These are phyloP conservation scores for Lactifluus piperatus DNA, from an alignment of 768 basidiomycete species.

Conservation along the genomic window DNA sequence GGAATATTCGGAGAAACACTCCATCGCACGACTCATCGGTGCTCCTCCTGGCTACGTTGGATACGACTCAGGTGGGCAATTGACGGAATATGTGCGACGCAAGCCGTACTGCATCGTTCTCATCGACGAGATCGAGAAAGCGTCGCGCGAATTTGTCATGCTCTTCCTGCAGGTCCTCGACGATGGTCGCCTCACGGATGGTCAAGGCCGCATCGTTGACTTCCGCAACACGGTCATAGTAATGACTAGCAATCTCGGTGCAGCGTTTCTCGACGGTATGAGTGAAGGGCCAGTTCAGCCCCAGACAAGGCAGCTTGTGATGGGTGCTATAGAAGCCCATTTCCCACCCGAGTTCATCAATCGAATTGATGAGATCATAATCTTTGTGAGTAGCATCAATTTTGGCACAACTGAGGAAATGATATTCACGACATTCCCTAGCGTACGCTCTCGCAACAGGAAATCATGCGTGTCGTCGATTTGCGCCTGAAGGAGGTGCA, in stretches of 20 bases:
- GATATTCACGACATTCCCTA: slow-evolving; percentile 33
- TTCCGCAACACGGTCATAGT: slow-evolving; percentile 91
- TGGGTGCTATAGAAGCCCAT: slow-evolving; percentile 70
- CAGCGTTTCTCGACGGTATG: slow-evolving; percentile 66
- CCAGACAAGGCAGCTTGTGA: slow-evolving; percentile 56
- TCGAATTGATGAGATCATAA: slow-evolving; percentile 77
- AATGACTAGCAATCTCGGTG: slow-evolving; percentile 90
- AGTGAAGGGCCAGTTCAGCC: slow-evolving; percentile 58
- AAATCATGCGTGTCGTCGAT: slow-evolving; percentile 82
- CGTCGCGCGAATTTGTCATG: slow-evolving; percentile 59
- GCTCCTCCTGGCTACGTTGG: slow-evolving; percentile 89
- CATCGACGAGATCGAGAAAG: slow-evolving; percentile 89
- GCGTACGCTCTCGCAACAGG: slow-evolving; percentile 68
- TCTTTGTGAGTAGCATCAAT: slow-evolving; percentile 41
- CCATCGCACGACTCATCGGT: slow-evolving; percentile 61
- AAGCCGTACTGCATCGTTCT: slow-evolving; percentile 84
- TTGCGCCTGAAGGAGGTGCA: slow-evolving; percentile 82
- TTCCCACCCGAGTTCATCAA: slow-evolving; percentile 94
- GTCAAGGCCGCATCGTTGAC: slow-evolving; percentile 83
- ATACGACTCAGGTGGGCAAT: slow-evolving; percentile 80
- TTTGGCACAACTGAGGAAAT: slow-evolving; percentile 12
- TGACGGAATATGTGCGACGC: slow-evolving; percentile 88
- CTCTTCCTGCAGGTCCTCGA: slow-evolving; percentile 81
- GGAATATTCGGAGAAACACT: slow-evolving; percentile 84
- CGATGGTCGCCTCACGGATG: slow-evolving; percentile 86